Conservation (phyloP, 306 rosid species). For the Inga oerstediana region DNA sequence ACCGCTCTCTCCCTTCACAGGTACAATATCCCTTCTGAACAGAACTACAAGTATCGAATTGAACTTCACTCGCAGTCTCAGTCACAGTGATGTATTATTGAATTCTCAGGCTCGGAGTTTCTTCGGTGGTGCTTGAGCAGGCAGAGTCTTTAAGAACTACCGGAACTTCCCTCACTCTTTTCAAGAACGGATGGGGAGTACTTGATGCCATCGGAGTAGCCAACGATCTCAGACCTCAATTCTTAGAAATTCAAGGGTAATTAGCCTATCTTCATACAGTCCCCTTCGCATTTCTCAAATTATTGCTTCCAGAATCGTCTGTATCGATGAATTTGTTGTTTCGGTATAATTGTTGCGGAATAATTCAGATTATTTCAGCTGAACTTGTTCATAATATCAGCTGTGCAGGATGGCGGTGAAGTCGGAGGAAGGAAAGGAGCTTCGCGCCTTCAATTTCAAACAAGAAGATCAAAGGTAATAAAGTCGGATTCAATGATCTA, state of each 20-base stretch:
- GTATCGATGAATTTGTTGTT: not conserved
- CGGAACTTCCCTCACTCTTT: conserved; percentile 91
- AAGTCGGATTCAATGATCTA: not conserved
- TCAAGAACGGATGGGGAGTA: conserved; percentile 87
- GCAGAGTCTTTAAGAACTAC: conserved; percentile 62
- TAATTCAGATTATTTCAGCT: not conserved
- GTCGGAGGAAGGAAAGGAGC: conserved; percentile 73
- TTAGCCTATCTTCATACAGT: not conserved
- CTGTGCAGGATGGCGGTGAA: conserved; percentile 86
- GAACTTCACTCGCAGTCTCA: not conserved
- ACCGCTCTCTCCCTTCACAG: conserved; percentile 81
- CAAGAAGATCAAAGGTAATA: conserved; percentile 76
- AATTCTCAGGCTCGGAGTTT: conserved; percentile 68
- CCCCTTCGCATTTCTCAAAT: not conserved
- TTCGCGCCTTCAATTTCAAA: conserved; percentile 80
- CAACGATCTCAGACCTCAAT: conserved; percentile 68
- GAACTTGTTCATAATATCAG: conserved; percentile 52
- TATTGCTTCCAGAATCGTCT: not conserved
- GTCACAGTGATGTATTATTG: not conserved
- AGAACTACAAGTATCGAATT: not conserved
- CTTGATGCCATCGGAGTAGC: conserved; percentile 93
- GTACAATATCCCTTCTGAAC: conserved; percentile 5
- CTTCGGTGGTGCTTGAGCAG: conserved; percentile 65
- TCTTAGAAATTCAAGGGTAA: conserved; percentile 85
- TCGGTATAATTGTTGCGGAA: not conserved